Evolutionary conservation across 768 basidiomycete genomes (phyloP).

Genomic region (Xerocomellus chrysenteron): DNA sequence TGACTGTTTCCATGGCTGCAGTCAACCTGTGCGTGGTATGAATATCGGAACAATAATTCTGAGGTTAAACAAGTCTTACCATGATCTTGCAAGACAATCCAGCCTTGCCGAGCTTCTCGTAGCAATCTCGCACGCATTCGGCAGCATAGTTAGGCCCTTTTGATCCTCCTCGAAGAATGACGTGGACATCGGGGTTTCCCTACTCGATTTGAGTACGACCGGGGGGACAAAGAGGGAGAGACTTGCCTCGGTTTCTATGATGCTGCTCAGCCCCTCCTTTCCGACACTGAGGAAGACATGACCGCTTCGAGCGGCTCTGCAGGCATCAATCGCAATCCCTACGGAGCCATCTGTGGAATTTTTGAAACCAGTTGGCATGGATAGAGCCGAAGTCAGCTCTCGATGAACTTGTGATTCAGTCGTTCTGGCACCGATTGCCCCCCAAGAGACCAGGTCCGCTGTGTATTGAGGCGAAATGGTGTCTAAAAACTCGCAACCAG

Average conservation of each 20-base stretch:
- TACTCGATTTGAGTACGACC: conserved; percentile 28
- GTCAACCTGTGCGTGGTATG: conserved; percentile 61
- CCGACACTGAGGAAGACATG: conserved; percentile 98
- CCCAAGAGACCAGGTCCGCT: conserved; percentile 92
- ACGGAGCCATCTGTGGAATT: conserved; percentile 95
- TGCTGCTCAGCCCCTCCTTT: conserved; percentile 92
- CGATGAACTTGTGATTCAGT: conserved; percentile 94
- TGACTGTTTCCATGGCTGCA: conserved; percentile 96
- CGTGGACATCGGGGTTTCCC: conserved; percentile 91
- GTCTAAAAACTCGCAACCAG: conserved; percentile 95
- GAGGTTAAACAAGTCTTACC: conserved; percentile 45
- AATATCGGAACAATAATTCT: not conserved
- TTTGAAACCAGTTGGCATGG: conserved; percentile 98
- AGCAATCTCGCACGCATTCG: conserved; percentile 75
- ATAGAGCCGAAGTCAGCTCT: conserved; percentile 82
- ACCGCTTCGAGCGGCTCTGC: conserved; percentile 83
- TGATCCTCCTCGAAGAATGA: conserved; percentile 90
- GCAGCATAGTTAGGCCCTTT: conserved; percentile 87
- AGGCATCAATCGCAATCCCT: conserved; percentile 91
- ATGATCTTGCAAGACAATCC: conserved; percentile 80
- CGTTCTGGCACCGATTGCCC: conserved; percentile 91
- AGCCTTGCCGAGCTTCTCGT: conserved; percentile 75
- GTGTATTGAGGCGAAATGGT: conserved; percentile 84
- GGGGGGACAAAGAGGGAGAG: not conserved
- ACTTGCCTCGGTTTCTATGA: conserved; percentile 87